A percentile compares a stretch with the other conserved stretches of the same genome.
Evolutionary conservation across 2,329 filamentous ascomycete species (phyloP).

Genomic region (Fusarium algeriense): DNA sequence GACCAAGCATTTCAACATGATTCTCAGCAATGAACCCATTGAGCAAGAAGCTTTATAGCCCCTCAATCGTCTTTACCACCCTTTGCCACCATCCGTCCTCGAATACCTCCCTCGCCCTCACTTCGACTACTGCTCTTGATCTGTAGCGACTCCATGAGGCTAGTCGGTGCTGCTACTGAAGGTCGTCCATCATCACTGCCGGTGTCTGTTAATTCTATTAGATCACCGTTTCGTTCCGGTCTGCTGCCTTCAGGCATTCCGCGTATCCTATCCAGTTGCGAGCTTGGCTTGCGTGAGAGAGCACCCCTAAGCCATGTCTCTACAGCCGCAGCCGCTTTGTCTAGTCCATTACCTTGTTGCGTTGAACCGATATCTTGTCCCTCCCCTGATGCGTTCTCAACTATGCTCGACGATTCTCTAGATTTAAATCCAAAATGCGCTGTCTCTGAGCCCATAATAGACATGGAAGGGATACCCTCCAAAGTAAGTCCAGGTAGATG

Average conservation of each 20-base stretch:
- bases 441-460: slow-evolving; percentile 71
- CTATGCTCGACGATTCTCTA: slow-evolving; percentile 56
- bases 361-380: slow-evolving; percentile 58
- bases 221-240: slow-evolving; percentile 63
- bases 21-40: background rate
- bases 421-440: slow-evolving; percentile 67
- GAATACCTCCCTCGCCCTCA: slow-evolving; percentile 54
- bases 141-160: slow-evolving; percentile 50
- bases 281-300: slow-evolving; percentile 71
- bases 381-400: slow-evolving; percentile 65
- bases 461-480: slow-evolving; percentile 75
- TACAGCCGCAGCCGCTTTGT: slow-evolving; percentile 87
- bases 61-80: slow-evolving; percentile 45
- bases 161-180: slow-evolving; percentile 39
- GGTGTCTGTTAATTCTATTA: slow-evolving; percentile 78
- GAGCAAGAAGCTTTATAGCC: background rate
- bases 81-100: slow-evolving; percentile 56
- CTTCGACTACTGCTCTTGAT: slow-evolving; percentile 53
- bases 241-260: slow-evolving; percentile 55
- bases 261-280: slow-evolving; percentile 60
- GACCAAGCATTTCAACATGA: slow-evolving; percentile 13
- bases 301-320: slow-evolving; percentile 92
- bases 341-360: slow-evolving; percentile 70
- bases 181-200: slow-evolving; percentile 65
- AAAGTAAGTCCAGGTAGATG: slow-evolving; percentile 84